Evolutionary conservation across 2,329 filamentous ascomycete species (phyloP).

Genomic region (Tolypocladium inflatum): DNA sequence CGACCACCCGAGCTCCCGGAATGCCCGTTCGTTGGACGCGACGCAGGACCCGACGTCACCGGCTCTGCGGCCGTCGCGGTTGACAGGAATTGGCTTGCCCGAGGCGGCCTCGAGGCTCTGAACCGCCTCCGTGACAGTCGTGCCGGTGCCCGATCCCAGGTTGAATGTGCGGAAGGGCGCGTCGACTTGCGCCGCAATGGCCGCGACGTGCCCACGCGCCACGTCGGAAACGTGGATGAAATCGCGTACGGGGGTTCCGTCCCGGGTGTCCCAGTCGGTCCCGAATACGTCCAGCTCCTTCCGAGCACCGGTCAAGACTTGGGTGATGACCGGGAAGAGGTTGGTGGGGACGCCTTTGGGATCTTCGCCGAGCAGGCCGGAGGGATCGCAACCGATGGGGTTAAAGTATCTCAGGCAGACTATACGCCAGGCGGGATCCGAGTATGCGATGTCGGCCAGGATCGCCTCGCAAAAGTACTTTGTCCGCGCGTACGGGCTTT

Average conservation of each 20-base stretch:
- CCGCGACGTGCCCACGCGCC: conserved; percentile 54
- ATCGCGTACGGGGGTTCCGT: conserved; percentile 57
- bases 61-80: conserved; percentile 24
- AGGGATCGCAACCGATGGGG: conserved; percentile 55
- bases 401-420: conserved; percentile 60
- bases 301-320: conserved; percentile 47
- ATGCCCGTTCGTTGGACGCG: conserved; percentile 28
- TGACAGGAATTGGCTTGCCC: conserved; percentile 23
- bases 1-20: conserved; percentile 31
- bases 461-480: conserved; percentile 63
- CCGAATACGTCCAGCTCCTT: conserved; percentile 51
- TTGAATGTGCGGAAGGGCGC: conserved; percentile 31
- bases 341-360: conserved; percentile 53
- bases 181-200: conserved; percentile 28
- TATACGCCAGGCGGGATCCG: conserved; percentile 53
- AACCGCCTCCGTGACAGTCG: conserved; percentile 35
- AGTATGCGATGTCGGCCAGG: conserved; percentile 48
- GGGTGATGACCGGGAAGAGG: conserved; percentile 53
- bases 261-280: conserved; percentile 53
- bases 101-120: conserved; percentile 26
- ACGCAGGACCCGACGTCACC: conserved; percentile 35
- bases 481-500: conserved; percentile 55
- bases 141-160: conserved; percentile 34
- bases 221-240: conserved; percentile 61
- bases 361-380: conserved; percentile 54